These are phyloP conservation scores for Tylopilus felleus DNA, from an alignment of 768 basidiomycete species.

Conservation along the genomic window DNA sequence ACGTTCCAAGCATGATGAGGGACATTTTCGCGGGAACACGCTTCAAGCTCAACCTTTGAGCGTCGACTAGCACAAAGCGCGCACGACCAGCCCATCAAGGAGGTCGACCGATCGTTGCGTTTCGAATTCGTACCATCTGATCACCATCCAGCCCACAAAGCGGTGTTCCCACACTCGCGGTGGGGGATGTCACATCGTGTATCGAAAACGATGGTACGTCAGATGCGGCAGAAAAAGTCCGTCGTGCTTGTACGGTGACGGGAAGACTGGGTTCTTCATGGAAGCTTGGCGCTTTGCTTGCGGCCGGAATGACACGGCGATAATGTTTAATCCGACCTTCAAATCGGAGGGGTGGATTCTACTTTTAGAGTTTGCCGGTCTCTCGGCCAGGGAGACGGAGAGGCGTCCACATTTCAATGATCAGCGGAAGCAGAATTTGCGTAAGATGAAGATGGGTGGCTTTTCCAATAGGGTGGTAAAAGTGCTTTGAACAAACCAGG, in stretches of 20 bases:
- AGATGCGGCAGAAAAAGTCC: background rate
- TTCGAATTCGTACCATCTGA: slow-evolving; percentile 4
- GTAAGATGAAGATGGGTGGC: background rate
- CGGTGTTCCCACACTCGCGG: background rate
- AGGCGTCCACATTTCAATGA: slow-evolving; percentile 12
- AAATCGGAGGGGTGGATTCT: slow-evolving; percentile 2
- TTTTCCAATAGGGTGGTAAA: background rate
- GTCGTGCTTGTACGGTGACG: background rate
- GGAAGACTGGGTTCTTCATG: background rate
- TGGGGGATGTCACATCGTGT: background rate
- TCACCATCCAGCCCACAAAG: background rate
- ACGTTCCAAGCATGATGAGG: background rate
- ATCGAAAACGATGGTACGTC: background rate
- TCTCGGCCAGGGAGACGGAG: background rate
- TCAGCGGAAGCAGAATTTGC: slow-evolving; percentile 12
- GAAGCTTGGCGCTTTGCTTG: background rate
- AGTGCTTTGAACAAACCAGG: background rate
- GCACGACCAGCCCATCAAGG: background rate
- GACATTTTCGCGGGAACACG: background rate
- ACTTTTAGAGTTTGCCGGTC: slow-evolving; percentile 7
- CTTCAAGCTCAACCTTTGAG: background rate
- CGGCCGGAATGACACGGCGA: slow-evolving; percentile 1
- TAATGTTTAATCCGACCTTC: slow-evolving; percentile 5
- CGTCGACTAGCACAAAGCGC: background rate
- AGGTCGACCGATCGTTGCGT: background rate